Conservation (phyloP, 2,329 filamentous ascomycete species). For the Macroventuria anomochaeta region DNA sequence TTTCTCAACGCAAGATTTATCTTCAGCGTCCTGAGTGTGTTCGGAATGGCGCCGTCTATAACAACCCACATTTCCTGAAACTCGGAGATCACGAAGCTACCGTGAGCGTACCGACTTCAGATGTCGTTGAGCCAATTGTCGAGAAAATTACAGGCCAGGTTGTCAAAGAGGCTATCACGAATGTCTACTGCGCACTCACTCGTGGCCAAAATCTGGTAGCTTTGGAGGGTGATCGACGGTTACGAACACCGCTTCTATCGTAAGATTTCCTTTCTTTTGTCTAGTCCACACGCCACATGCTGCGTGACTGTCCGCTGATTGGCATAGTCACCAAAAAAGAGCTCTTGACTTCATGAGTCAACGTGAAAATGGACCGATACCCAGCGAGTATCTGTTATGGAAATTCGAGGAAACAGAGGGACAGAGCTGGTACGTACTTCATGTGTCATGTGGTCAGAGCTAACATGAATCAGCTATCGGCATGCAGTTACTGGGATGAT, state of each 20-base stretch:
- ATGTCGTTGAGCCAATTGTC: neutral
- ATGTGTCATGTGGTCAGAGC: no score
- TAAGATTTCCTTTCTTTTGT: neutral
- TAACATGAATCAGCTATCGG: no score
- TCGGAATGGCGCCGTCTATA: slow-evolving; percentile 22
- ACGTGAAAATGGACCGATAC: slow-evolving; percentile 42
- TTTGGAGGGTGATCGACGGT: slow-evolving; percentile 31
- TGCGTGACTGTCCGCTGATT: neutral
- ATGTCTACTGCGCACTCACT: slow-evolving; percentile 33
- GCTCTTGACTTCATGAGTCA: slow-evolving; percentile 40
- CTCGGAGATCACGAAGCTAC: slow-evolving; percentile 16
- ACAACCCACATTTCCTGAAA: slow-evolving; percentile 38
- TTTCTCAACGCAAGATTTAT: slow-evolving; percentile 33
- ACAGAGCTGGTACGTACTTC: slow-evolving; percentile 27
- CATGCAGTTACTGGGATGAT: slow-evolving; percentile 52
- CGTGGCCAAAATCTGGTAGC: slow-evolving; percentile 22
- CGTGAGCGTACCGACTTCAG: neutral
- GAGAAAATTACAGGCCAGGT: slow-evolving; percentile 10
- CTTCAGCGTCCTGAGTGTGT: slow-evolving; percentile 33
- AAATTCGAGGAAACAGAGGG: slow-evolving; percentile 26
- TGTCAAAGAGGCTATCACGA: slow-evolving; percentile 23
- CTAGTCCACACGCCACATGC: neutral
- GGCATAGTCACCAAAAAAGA: slow-evolving; percentile 31
- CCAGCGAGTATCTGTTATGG: slow-evolving; percentile 39
- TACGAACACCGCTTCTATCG: slow-evolving; percentile 28